These are phyloP conservation scores for Monosporozyma servazzii DNA, from an alignment of 805 yeast species.

Conservation along the genomic window DNA sequence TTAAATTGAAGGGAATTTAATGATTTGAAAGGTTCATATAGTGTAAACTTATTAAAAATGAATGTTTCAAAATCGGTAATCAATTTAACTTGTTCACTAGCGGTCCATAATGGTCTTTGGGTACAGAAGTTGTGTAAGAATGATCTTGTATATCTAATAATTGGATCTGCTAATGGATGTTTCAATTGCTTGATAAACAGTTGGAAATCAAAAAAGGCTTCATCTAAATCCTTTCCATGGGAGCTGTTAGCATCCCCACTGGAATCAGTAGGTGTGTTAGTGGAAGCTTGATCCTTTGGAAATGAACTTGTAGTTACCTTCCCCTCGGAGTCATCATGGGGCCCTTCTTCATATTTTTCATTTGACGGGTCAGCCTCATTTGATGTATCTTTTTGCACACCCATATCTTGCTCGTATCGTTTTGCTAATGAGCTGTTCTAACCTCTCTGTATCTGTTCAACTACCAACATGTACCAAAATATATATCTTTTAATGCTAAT, in stretches of 20 bases:
- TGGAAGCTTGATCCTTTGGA: not conserved
- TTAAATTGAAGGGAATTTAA: slow-evolving; percentile 51
- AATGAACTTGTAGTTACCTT: not conserved
- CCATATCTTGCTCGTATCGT: not conserved
- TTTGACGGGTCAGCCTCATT: slow-evolving; percentile 10
- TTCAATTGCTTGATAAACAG: slow-evolving; percentile 63
- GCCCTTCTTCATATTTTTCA: not conserved
- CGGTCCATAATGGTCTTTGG: slow-evolving; percentile 56
- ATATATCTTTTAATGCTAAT: no score
- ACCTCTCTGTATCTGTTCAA: no score
- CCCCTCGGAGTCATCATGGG: not conserved
- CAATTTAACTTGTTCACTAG: slow-evolving; percentile 69
- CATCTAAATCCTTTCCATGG: slow-evolving; percentile 8
- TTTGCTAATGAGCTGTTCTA: no score
- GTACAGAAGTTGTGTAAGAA: slow-evolving; percentile 62
- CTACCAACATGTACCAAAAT: no score
- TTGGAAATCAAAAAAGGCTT: slow-evolving; percentile 68
- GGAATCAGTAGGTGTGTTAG: not conserved
- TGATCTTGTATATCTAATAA: slow-evolving; percentile 76
- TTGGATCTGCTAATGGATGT: slow-evolving; percentile 74
- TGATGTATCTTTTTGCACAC: slow-evolving; percentile 3
- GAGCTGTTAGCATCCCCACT: not conserved
- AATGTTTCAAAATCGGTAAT: slow-evolving; percentile 69
- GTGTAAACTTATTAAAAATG: slow-evolving; percentile 50
- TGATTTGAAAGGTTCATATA: slow-evolving; percentile 64